phyloP scores from a whole-genome alignment of 164 flowering plant species.

The Litsea cubeba region DNA sequence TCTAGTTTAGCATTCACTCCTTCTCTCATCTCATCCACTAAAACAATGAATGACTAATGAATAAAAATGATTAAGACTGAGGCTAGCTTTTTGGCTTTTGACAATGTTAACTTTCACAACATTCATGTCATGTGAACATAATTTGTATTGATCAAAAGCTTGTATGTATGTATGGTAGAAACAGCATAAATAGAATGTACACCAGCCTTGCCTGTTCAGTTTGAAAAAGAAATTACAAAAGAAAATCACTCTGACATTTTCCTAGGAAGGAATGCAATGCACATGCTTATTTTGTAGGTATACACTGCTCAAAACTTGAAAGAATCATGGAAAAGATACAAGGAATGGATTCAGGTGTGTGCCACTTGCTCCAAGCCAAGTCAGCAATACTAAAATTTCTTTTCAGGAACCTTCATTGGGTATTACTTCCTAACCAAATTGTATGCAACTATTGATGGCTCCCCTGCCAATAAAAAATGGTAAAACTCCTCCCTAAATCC shows the following conservation, averaged over 20 bases:
- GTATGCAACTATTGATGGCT: background rate
- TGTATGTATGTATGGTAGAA: background rate
- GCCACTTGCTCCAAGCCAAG: background rate
- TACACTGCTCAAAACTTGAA: background rate
- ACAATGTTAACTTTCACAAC: too few species aligned
- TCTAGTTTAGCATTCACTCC: too few species aligned
- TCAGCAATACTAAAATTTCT: background rate
- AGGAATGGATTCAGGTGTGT: background rate
- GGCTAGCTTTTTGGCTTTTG: too few species aligned
- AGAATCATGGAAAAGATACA: background rate
- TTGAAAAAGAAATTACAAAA: background rate
- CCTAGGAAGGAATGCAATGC: background rate
- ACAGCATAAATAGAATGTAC: background rate
- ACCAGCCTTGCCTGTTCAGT: background rate
- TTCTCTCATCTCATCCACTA: too few species aligned
- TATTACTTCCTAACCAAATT: background rate
- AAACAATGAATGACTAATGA: too few species aligned
- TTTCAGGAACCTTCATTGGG: background rate
- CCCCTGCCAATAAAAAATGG: background rate
- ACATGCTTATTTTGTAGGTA: conserved; percentile 1
- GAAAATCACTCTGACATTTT: too few species aligned
- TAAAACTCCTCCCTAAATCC: background rate
- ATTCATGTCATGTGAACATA: background rate
- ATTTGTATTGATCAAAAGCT: background rate
- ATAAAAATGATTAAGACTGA: too few species aligned